Conservation (phyloP, 352 stramenopile species). For the Phytophthora pistaciae region DNA sequence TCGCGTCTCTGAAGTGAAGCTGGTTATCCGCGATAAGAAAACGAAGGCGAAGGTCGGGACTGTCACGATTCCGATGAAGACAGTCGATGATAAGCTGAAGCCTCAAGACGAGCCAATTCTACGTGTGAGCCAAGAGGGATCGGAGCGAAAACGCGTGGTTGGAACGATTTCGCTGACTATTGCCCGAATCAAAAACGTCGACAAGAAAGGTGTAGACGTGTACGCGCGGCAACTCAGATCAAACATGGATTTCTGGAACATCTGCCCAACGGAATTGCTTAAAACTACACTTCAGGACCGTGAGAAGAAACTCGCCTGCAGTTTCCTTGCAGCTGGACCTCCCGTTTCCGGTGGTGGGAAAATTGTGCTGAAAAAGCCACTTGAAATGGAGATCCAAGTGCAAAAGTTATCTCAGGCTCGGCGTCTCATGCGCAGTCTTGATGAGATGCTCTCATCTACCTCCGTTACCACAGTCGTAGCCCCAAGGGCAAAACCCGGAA, state of each 20-base stretch:
- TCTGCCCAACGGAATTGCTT: slow-evolving; percentile 60
- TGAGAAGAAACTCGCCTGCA: slow-evolving; percentile 52
- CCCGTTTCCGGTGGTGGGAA: slow-evolving; percentile 38
- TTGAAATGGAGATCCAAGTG: slow-evolving; percentile 61
- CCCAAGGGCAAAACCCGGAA: not conserved
- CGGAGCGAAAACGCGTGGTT: slow-evolving; percentile 41
- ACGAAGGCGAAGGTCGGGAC: slow-evolving; percentile 44
- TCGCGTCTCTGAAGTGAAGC: slow-evolving; percentile 46
- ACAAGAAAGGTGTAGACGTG: slow-evolving; percentile 28
- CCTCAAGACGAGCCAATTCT: slow-evolving; percentile 34
- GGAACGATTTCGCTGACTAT: slow-evolving; percentile 64
- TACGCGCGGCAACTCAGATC: slow-evolving; percentile 42
- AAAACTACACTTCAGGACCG: slow-evolving; percentile 49
- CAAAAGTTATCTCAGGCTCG: slow-evolving; percentile 61
- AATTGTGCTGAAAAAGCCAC: slow-evolving; percentile 32
- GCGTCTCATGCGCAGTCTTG: slow-evolving; percentile 35
- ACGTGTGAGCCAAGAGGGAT: slow-evolving; percentile 35
- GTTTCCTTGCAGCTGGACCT: slow-evolving; percentile 45
- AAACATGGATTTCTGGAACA: slow-evolving; percentile 52
- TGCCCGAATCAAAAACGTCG: slow-evolving; percentile 30
- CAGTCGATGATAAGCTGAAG: slow-evolving; percentile 27
- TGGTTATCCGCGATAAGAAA: slow-evolving; percentile 42
- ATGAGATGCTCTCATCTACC: slow-evolving; percentile 37
- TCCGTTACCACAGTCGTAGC: not conserved
- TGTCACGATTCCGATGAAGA: slow-evolving; percentile 45